These are phyloP conservation scores for Daldinia grandis DNA, from an alignment of 495 filamentous ascomycete genomes.

Conservation along the genomic window DNA sequence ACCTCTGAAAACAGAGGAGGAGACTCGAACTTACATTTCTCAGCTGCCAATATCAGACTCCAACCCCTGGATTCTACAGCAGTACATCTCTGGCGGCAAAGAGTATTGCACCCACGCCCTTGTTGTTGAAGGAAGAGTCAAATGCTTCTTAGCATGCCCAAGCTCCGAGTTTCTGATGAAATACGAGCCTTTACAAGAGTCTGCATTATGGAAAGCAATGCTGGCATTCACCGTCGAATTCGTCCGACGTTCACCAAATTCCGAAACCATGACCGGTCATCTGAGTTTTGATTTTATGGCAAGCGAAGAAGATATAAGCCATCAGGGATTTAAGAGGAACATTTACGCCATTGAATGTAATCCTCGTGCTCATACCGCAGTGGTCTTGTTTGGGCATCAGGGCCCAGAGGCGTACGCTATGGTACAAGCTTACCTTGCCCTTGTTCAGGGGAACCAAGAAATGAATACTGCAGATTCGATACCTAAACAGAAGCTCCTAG, in stretches of 20 bases:
- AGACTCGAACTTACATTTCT: slow-evolving; percentile 64
- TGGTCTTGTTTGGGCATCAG: slow-evolving; percentile 58
- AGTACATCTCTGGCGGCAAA: slow-evolving; percentile 64
- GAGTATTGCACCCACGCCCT: slow-evolving; percentile 77
- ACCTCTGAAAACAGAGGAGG: slow-evolving; percentile 60
- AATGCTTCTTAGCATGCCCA: slow-evolving; percentile 70
- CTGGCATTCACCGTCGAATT: slow-evolving; percentile 67
- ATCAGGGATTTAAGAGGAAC: slow-evolving; percentile 32
- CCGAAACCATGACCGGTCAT: slow-evolving; percentile 69
- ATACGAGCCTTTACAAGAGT: slow-evolving; percentile 62
- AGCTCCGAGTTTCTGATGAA: slow-evolving; percentile 66
- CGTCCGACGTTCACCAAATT: slow-evolving; percentile 53
- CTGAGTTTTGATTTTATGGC: slow-evolving; percentile 73
- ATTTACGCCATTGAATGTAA: slow-evolving; percentile 71
- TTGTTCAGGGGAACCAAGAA: slow-evolving; percentile 29
- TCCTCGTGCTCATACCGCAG: slow-evolving; percentile 67
- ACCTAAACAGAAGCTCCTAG: background rate
- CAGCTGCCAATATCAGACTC: slow-evolving; percentile 63
- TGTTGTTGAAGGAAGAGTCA: slow-evolving; percentile 65
- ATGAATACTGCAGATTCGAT: background rate
- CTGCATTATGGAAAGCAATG: slow-evolving; percentile 64
- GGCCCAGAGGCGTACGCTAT: slow-evolving; percentile 45
- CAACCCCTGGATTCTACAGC: slow-evolving; percentile 72
- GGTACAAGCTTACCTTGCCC: slow-evolving; percentile 50
- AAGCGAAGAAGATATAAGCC: slow-evolving; percentile 35